phyloP scores from a whole-genome alignment of 352 stramenopile species.

The Phytopythium cucurbitacearum region DNA sequence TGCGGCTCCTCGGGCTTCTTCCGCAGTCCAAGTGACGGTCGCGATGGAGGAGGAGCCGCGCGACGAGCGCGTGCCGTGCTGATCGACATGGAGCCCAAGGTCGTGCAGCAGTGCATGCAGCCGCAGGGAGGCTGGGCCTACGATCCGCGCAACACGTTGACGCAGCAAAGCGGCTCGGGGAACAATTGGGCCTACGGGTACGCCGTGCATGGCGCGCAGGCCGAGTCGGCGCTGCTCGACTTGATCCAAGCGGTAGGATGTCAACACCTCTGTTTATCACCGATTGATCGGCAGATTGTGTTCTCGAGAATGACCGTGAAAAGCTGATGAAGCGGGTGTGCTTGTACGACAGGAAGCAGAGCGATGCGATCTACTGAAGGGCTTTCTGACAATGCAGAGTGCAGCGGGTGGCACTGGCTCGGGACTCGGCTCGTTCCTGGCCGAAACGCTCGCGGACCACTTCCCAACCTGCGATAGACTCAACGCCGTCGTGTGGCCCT shows the following conservation, averaged over 20 bases:
- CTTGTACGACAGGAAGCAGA: conserved; percentile 48
- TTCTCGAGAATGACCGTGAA: too few species aligned
- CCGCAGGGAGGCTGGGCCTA: conserved; percentile 33
- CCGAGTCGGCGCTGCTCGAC: conserved; percentile 39
- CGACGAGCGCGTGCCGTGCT: conserved; percentile 55
- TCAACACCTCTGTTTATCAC: too few species aligned
- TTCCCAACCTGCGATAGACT: conserved; percentile 50
- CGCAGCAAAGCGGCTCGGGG: conserved; percentile 56
- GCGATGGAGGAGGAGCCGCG: background rate
- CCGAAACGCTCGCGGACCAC: conserved; percentile 62
- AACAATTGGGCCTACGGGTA: conserved; percentile 85
- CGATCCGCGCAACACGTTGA: conserved; percentile 39
- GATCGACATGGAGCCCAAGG: conserved; percentile 83
- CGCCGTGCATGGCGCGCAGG: conserved; percentile 35
- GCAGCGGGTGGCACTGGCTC: conserved; percentile 86
- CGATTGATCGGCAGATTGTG: too few species aligned
- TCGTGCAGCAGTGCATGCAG: conserved; percentile 50
- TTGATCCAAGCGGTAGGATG: conserved; percentile 38
- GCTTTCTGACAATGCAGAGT: conserved; percentile 80
- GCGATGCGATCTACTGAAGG: conserved; percentile 59
- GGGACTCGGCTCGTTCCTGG: conserved; percentile 77
- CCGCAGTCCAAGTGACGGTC: conserved; percentile 4
- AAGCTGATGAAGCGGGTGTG: background rate
- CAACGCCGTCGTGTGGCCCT: conserved; percentile 84
- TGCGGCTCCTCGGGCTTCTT: conserved; percentile 27